Base-by-base conservation (phyloP, 352 stramenopile species). In the Nothophytophthora sp. region DNA sequence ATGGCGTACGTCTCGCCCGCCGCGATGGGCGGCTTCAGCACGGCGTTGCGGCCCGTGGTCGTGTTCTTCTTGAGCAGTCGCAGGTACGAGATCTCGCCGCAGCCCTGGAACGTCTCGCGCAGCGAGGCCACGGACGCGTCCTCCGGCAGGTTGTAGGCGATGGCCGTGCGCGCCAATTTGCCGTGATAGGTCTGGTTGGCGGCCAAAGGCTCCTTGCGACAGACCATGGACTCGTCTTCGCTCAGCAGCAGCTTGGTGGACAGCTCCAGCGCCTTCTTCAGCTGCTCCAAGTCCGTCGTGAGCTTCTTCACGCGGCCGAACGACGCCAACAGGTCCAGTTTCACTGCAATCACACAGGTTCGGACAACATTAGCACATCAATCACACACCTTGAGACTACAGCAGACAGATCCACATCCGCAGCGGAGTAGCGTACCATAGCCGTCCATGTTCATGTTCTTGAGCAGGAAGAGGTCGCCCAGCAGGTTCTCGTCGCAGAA, bases 401-500 rank as follows among this genome's bases (percentile, higher is more conserved):
- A 42, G 15, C n/a, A n/a, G n/a, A n/a, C n/a, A n/a, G n/a, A n/a
- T n/a, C n/a, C n/a, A n/a, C n/a, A n/a, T n/a, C n/a, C n/a, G n/a
- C n/a, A n/a, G n/a, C n/a, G n/a, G n/a, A n/a, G n/a, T 12, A n/a
- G 74, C 73, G 39, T 64, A 85, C 73, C 75, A 38, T 95, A 95
- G 47, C 84, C 84, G 50, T 95, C 81, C 55, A 81, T 77, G 52
- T 95, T 95, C 84, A 95, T 95, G 55, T 95, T 95, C 60, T 95
- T 95, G 28, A 95, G 50, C 66, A 95, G 53, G 42, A 92, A 92
- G 20, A 95, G 52, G 56, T 95, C 81, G 28, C 81, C 81, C 4
- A 92, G 76, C 30, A 95, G 54, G 70, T 95, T 95, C 39, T 95
- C 84, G 47, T 95, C 84, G 51, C 84, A 95, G 49, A 95, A 95